Conservation (phyloP, 2,329 filamentous ascomycete species). For the Cadophora malorum region DNA sequence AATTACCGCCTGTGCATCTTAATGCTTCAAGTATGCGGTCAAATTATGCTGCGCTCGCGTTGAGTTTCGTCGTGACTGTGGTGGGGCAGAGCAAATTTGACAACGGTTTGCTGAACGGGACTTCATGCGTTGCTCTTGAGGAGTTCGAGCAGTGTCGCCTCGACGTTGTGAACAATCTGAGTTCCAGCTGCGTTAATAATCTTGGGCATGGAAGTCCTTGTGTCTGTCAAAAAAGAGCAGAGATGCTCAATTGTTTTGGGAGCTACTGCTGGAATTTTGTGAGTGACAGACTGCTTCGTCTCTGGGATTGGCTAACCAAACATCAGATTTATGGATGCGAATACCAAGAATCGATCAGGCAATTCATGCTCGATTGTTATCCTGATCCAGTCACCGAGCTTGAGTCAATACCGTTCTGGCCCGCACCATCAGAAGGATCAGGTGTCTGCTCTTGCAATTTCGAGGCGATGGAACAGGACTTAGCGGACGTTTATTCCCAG, state of each 20-base stretch:
- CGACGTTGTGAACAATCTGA: background rate
- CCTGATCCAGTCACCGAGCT: background rate
- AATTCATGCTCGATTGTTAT: background rate
- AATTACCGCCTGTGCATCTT: background rate
- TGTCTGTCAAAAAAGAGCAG: background rate
- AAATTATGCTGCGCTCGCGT: background rate
- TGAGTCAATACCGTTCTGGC: background rate
- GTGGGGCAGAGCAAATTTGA: background rate
- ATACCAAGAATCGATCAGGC: background rate
- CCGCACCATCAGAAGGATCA: background rate
- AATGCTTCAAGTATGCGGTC: background rate
- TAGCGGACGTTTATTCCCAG: background rate
- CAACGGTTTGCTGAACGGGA: background rate
- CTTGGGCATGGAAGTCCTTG: background rate
- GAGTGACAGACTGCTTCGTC: background rate
- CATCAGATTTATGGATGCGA: constrained; percentile 1
- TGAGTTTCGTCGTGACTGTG: background rate
- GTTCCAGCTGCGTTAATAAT: background rate
- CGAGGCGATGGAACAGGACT: background rate
- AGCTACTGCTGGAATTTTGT: constrained; percentile 1
- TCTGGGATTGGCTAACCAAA: background rate
- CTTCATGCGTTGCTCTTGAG: constrained; percentile 2
- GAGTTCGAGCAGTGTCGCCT: background rate
- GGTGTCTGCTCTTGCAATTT: constrained; percentile 1
- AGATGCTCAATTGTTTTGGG: background rate